These are phyloP conservation scores for Plasmodium relictum DNA, from an alignment of 169 alveolate genomes.

Conservation along the genomic window DNA sequence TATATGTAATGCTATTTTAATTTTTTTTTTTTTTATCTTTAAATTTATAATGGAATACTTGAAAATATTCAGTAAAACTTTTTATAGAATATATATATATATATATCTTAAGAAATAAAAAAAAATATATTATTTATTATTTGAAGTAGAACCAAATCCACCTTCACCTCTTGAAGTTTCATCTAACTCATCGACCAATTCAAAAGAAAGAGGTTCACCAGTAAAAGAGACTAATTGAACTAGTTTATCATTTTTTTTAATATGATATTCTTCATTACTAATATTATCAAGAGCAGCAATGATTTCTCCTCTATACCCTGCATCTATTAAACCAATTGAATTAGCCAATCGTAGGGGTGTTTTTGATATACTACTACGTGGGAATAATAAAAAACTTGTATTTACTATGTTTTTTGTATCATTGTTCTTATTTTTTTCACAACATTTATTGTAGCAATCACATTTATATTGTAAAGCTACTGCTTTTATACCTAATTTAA, in stretches of 20 bases:
- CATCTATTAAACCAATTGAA: constrained; percentile 93
- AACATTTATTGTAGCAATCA: constrained; percentile 24
- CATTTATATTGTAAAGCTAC: constrained; percentile 85
- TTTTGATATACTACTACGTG: constrained; percentile 92
- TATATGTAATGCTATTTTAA: too few relatives aligned
- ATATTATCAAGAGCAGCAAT: constrained; percentile 92
- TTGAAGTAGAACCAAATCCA: constrained; percentile 92
- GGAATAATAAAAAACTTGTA: constrained; percentile 88
- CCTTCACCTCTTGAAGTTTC: constrained; percentile 91
- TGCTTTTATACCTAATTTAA: constrained; percentile 91
- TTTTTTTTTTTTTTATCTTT: too few relatives aligned
- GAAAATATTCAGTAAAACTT: too few relatives aligned
- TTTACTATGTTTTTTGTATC: constrained; percentile 46
- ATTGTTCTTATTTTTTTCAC: constrained; percentile 6
- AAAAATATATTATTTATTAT: constrained; percentile 6
- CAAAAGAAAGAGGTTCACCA: constrained; percentile 90
- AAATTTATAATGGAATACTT: too few relatives aligned
- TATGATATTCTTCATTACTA: constrained; percentile 87
- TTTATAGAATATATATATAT: too few relatives aligned
- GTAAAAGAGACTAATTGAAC: constrained; percentile 91
- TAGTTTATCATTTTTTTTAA: constrained; percentile 90
- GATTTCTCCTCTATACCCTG: constrained; percentile 94
- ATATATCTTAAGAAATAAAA: background rate
- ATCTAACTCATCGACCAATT: constrained; percentile 89
- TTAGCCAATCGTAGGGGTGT: constrained; percentile 93